Percentiles rank a stretch among this genome's conserved stretches.
These are phyloP conservation scores for Candida taoyuanica DNA, from an alignment of 805 yeast genomes.

Conservation along the genomic window DNA sequence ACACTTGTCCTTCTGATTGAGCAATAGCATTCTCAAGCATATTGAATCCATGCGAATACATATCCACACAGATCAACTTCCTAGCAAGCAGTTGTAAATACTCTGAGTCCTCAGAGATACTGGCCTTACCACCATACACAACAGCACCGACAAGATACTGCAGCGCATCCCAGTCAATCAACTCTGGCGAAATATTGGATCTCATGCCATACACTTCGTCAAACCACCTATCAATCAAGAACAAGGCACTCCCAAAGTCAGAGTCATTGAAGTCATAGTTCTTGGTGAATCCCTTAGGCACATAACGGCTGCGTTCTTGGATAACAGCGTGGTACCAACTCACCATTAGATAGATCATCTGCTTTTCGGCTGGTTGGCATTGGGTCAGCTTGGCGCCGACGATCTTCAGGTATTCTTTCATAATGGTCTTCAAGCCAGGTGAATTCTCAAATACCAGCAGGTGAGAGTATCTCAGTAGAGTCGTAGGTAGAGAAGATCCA, in stretches of 20 bases:
- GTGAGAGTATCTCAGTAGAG: conserved; percentile 50
- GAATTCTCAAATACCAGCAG: conserved; percentile 58
- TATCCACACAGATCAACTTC: conserved; percentile 33
- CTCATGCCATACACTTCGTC: conserved; percentile 22
- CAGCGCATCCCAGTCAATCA: conserved; percentile 52
- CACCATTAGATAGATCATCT: conserved; percentile 47
- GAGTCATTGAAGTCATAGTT: conserved; percentile 66
- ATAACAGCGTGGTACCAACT: conserved; percentile 70
- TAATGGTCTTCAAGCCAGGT: conserved; percentile 50
- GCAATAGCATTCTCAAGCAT: conserved; percentile 31
- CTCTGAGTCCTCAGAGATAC: conserved; percentile 36
- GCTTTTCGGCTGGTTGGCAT: conserved; percentile 33
- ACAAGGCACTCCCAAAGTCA: conserved; percentile 54
- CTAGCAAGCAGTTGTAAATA: conserved; percentile 33
- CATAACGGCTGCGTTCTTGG: conserved; percentile 52
- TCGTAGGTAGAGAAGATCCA: conserved; percentile 44
- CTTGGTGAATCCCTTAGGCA: conserved; percentile 59
- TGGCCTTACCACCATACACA: conserved; percentile 63
- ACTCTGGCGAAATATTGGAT: conserved; percentile 39
- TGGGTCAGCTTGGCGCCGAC: conserved; percentile 16
- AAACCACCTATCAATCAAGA: conserved; percentile 41
- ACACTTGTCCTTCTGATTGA: conserved; percentile 4
- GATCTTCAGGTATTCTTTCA: conserved; percentile 28
- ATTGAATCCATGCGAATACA: conserved; percentile 41
- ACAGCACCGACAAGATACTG: conserved; percentile 46